phyloP scores from a whole-genome alignment of 106 monocot genomes.

The Acorus calamus region DNA sequence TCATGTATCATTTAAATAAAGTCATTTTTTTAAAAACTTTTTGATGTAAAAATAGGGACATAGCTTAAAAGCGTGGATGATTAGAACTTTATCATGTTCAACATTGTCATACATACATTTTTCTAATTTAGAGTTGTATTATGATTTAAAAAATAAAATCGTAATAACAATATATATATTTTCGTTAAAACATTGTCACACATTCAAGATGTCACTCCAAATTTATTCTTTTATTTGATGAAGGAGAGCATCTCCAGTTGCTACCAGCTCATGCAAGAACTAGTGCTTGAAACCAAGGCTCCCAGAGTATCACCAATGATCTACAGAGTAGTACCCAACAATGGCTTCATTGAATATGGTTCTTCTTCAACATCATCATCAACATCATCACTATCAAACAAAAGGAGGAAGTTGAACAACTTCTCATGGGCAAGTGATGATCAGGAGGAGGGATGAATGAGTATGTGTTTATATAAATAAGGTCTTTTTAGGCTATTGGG shows the following conservation, averaged over 20 bases:
- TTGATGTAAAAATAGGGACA: no score
- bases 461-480: background rate
- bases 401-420: slow-evolving; percentile 45
- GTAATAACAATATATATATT: no score
- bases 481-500: slow-evolving; percentile 4
- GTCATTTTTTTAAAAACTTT: no score
- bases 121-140: no score
- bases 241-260: slow-evolving; percentile 49
- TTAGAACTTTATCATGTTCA: no score
- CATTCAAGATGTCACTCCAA: no score
- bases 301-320: slow-evolving; percentile 9
- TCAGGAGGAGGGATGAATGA: slow-evolving; percentile 1
- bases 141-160: no score
- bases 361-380: slow-evolving; percentile 18
- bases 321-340: no score
- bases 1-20: no score
- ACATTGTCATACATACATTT: no score
- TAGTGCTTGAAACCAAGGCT: slow-evolving; percentile 8
- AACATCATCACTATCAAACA: slow-evolving; percentile 21
- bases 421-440: slow-evolving; percentile 12
- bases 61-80: no score
- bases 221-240: background rate
- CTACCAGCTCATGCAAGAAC: slow-evolving; percentile 44
- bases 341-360: background rate
- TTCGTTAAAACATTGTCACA: no score